These are phyloP conservation scores for Chlamydomonas incerta DNA, from an alignment of 139 green algal genomes.

Conservation along the genomic window DNA sequence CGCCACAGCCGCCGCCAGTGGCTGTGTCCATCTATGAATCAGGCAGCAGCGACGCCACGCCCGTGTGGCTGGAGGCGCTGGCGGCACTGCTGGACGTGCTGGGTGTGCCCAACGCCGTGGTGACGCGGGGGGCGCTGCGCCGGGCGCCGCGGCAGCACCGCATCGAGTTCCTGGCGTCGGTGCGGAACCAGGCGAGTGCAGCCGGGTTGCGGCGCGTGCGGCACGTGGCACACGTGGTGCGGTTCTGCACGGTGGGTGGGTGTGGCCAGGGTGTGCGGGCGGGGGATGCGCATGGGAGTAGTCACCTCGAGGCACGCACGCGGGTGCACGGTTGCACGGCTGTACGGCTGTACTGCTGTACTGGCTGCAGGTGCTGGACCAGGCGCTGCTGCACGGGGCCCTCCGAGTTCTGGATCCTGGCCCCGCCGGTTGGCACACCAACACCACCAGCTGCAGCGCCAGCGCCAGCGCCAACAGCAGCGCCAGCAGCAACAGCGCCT, in stretches of 20 bases:
- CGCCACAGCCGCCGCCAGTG: not conserved
- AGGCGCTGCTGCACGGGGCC: conserved; percentile 8
- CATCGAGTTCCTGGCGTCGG: conserved; percentile 64
- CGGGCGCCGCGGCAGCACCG: conserved; percentile 13
- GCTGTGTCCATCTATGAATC: conserved; percentile 34
- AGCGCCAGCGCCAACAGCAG: not conserved
- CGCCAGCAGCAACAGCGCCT: not conserved
- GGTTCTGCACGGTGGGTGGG: no score
- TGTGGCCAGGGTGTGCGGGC: no score
- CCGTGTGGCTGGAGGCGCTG: conserved; percentile 15
- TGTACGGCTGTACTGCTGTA: no score
- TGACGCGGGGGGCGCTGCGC: not conserved
- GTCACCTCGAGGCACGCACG: no score
- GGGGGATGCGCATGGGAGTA: no score
- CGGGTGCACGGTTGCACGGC: no score
- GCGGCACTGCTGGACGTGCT: conserved; percentile 25
- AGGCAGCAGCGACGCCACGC: conserved; percentile 1
- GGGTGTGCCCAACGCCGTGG: not conserved
- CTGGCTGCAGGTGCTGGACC: conserved; percentile 18
- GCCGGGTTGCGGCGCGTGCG: no score
- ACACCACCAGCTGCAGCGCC: not conserved
- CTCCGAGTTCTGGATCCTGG: not conserved
- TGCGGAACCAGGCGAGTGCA: conserved; percentile 65
- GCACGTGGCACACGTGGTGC: no score
- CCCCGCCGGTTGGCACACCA: not conserved